A percentile compares a stretch with the other conserved stretches of the same genome.
These are phyloP conservation scores for Brassica carinata DNA, from an alignment of 345 rosid species.

Conservation along the genomic window DNA sequence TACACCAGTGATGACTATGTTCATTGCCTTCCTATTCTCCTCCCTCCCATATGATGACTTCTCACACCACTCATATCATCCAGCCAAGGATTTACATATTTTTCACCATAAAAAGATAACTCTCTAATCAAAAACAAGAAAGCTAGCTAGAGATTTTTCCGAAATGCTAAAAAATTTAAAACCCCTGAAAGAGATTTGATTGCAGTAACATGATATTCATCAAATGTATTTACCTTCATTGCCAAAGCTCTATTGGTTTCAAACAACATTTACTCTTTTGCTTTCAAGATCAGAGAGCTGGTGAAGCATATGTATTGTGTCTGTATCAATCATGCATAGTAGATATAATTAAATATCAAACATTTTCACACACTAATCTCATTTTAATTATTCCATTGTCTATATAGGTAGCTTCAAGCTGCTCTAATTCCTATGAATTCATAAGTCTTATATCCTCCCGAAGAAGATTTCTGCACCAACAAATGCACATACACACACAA, in stretches of 20 bases:
- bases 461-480: conserved; percentile 57
- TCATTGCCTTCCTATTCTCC: too few species aligned
- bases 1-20: too few species aligned
- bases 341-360: conserved; percentile 1
- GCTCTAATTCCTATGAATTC: conserved; percentile 63
- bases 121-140: too few species aligned
- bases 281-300: too few species aligned
- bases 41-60: too few species aligned
- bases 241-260: conserved; percentile 58
- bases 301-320: too few species aligned
- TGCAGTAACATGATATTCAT: conserved; percentile 34
- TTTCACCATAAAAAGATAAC: too few species aligned
- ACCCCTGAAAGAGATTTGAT: conserved; percentile 62
- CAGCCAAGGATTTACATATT: too few species aligned
- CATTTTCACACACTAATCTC: conserved; percentile 3
- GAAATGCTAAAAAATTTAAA: too few species aligned
- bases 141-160: too few species aligned
- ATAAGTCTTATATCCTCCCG: too few species aligned
- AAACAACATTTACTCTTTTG: conserved; percentile 36
- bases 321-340: conserved; percentile 42
- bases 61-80: too few species aligned
- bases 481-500: background rate
- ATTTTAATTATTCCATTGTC: background rate
- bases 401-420: conserved; percentile 38
- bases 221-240: conserved; percentile 27